Evolutionary conservation across 2,329 filamentous ascomycete species (phyloP), one percentile per base, ranked within the genome.

Genomic region (Fusarium beomiforme): DNA sequence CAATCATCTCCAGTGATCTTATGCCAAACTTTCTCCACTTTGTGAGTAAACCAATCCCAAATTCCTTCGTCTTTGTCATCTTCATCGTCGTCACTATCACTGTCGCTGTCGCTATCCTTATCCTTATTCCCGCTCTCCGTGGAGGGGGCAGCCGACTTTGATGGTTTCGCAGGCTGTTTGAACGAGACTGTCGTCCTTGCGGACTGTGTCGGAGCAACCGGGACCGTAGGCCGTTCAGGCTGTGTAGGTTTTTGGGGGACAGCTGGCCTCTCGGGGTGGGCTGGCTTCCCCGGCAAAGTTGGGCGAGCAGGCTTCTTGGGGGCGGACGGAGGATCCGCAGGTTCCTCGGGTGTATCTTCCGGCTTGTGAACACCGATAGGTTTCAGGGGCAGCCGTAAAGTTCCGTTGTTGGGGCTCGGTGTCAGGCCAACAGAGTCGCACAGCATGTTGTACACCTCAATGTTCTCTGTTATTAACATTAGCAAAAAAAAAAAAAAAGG

Each of bases 401-500:
- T 97, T 53, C 95, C 95, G 77, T 98, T 98, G 79, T 97, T 98
- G 2, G 93, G 89, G 58, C 86, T 86, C 0, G 94, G 93, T 6
- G 78, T 80, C 62, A 98, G 83, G 16, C 91, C 91, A 29, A 98
- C 82, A 1, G 93, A 95, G 81, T 98, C 95, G 79, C 95, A 98
- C 46, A 98, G 82, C 69, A 98, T 93, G 77, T 97, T 97, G 83
- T 98, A 98, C 12, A 98, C 92, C 76, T 98, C 93, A 64, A 90
- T 95, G 72, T 98, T 98, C 88, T 98, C 93, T 95, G 74, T 92
- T 94, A 74, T 26, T 9, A 8, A 14, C 70, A 77, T 81, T 78
- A 81, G 70, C 47, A 21, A 65, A 36, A 49, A 31, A 36, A 37
- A 8, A 7, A 13, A 34, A 42, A 9, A 9, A 16, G 8, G 19